phyloP scores from a whole-genome alignment of 2,329 filamentous ascomycete genomes.

The Beauveria sp. region DNA sequence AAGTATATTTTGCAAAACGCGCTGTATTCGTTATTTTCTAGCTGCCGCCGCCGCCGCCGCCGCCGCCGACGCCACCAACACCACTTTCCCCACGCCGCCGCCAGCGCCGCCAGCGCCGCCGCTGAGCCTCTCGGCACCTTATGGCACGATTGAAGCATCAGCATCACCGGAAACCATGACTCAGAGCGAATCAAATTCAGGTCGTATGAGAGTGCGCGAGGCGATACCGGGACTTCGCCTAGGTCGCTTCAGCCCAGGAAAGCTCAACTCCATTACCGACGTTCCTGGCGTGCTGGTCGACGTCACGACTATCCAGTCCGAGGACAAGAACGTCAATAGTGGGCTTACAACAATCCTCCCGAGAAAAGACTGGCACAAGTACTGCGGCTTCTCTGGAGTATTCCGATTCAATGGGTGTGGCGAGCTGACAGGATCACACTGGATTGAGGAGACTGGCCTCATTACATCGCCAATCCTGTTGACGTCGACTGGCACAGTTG shows the following conservation, averaged over 20 bases:
- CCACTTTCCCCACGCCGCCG: no score
- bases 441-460: constrained; percentile 54
- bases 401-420: constrained; percentile 59
- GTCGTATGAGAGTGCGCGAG: constrained; percentile 27
- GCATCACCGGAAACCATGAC: neutral
- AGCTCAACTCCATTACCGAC: constrained; percentile 44
- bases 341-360: constrained; percentile 44
- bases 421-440: constrained; percentile 54
- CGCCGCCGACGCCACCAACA: no score
- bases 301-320: constrained; percentile 34
- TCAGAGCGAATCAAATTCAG: neutral
- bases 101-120: no score
- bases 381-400: constrained; percentile 39
- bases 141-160: neutral
- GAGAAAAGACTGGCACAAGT: constrained; percentile 34
- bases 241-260: constrained; percentile 35
- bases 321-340: constrained; percentile 34
- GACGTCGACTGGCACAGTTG: constrained; percentile 51
- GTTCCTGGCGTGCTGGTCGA: constrained; percentile 40
- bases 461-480: constrained; percentile 52
- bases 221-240: constrained; percentile 37
- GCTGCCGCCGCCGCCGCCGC: no score
- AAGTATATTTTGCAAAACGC: no score
- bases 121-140: no score
- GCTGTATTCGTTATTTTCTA: no score